Evolutionary conservation across 139 green algal genomes (phyloP).

Genomic region (Chlorella sorokiniana): DNA sequence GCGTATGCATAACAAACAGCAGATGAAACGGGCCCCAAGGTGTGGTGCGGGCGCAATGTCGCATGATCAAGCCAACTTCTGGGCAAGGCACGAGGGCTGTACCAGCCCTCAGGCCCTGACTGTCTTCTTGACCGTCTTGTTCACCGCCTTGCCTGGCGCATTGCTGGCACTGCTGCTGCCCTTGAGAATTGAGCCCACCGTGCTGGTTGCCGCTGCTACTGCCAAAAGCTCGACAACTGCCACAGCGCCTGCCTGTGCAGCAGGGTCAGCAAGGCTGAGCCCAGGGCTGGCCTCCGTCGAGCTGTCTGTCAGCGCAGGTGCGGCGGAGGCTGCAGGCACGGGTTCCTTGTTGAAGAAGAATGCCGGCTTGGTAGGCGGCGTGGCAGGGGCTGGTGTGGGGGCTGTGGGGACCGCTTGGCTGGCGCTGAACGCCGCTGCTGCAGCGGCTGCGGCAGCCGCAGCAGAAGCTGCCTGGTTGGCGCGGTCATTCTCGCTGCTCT

Average conservation of each 20-base stretch:
- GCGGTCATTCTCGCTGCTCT: too few relatives aligned
- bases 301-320: background rate
- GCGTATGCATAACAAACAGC: too few relatives aligned
- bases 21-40: too few relatives aligned
- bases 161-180: background rate
- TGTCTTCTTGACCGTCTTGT: slow-evolving; percentile 12
- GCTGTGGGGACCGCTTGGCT: too few relatives aligned
- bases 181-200: slow-evolving; percentile 27
- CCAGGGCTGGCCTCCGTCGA: background rate
- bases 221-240: slow-evolving; percentile 31
- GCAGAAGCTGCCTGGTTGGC: background rate
- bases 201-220: slow-evolving; percentile 32
- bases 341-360: slow-evolving; percentile 1
- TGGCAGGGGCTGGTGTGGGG: too few relatives aligned
- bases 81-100: too few relatives aligned
- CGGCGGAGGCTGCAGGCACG: background rate
- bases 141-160: background rate
- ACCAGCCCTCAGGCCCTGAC: too few relatives aligned
- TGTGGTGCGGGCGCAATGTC: too few relatives aligned
- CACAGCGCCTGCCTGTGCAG: slow-evolving; percentile 22
- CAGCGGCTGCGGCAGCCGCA: background rate
- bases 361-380: background rate
- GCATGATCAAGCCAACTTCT: too few relatives aligned
- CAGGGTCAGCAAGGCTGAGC: background rate
- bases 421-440: too few relatives aligned